Evolutionary conservation across 441 rosid genomes (phyloP).

Genomic region (Syzygium syzygioides): DNA sequence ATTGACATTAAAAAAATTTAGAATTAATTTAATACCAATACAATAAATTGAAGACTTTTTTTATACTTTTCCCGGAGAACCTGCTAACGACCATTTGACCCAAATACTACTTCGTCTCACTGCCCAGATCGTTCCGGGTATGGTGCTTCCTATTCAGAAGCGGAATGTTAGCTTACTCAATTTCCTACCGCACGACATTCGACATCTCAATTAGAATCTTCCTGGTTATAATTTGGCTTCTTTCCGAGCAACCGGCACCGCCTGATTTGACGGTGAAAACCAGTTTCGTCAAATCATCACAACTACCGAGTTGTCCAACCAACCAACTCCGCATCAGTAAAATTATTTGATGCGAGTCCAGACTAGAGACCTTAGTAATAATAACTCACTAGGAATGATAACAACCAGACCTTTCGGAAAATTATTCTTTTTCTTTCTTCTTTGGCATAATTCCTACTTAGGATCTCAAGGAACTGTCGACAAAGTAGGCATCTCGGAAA

Average conservation of each 20-base stretch:
- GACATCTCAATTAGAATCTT: not conserved
- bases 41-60: too few species aligned
- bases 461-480: not conserved
- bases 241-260: not conserved
- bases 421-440: not conserved
- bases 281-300: not conserved
- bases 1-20: too few species aligned
- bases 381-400: not conserved
- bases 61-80: not conserved
- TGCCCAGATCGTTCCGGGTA: not conserved
- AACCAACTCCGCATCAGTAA: not conserved
- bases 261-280: not conserved
- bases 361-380: not conserved
- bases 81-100: not conserved
- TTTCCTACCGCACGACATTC: not conserved
- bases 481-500: not conserved
- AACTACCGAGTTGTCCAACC: not conserved
- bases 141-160: not conserved
- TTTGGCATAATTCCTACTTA: not conserved
- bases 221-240: not conserved
- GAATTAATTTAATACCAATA: fast-evolving
- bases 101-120: not conserved
- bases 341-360: not conserved
- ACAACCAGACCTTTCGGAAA: not conserved
- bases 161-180: not conserved